These are phyloP conservation scores for Moniliophthora roreri DNA, from an alignment of 1,284 basidiomycete genomes.

Conservation along the genomic window DNA sequence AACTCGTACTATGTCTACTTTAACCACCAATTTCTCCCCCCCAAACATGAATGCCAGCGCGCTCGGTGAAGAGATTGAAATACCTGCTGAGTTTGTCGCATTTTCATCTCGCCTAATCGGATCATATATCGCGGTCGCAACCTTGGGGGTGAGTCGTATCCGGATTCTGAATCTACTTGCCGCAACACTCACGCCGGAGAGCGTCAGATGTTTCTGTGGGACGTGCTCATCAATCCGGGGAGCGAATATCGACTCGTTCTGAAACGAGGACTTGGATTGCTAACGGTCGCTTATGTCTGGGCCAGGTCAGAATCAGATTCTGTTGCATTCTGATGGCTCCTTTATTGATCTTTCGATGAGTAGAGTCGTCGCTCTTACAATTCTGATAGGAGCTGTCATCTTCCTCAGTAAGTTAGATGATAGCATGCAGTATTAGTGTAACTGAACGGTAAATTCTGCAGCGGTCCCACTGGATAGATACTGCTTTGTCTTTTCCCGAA, in stretches of 20 bases:
- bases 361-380: neutral
- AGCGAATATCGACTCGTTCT: neutral
- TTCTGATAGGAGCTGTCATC: neutral
- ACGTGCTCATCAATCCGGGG: neutral
- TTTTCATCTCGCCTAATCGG: too few species aligned
- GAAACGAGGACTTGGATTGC: neutral
- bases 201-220: neutral
- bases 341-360: neutral
- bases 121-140: too few species aligned
- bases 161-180: too few species aligned
- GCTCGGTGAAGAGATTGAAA: too few species aligned
- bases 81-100: too few species aligned
- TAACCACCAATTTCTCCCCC: too few species aligned
- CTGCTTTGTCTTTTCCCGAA: neutral
- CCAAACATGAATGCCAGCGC: too few species aligned
- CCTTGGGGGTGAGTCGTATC: too few species aligned
- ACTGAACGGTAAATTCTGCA: neutral
- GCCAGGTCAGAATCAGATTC: neutral
- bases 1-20: too few species aligned
- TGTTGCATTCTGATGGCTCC: neutral
- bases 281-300: neutral
- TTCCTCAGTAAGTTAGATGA: neutral
- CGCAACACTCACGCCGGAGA: neutral
- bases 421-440: neutral
- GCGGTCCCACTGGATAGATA: neutral